Conservation (phyloP, 768 basidiomycete genomes). For the Tricholoma matsutake region DNA sequence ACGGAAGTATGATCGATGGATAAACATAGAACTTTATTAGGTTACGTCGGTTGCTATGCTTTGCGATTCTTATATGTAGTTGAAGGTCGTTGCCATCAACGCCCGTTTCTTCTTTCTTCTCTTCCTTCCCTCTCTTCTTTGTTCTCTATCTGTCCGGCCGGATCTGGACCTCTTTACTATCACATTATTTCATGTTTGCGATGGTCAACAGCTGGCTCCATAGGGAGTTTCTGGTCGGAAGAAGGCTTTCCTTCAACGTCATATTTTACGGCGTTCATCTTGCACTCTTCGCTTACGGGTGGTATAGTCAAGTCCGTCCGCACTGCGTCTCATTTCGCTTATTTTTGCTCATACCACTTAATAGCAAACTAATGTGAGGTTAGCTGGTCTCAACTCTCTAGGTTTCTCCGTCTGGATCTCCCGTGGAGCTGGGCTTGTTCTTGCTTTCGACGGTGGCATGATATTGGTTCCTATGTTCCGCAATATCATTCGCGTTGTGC, state of each 20-base stretch:
- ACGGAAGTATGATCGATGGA: background rate
- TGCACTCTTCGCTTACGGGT: conserved; percentile 79
- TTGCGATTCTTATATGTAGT: too few species aligned
- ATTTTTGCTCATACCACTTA: background rate
- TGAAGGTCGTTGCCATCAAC: background rate
- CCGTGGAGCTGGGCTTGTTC: conserved; percentile 86
- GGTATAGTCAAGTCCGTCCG: conserved; percentile 70
- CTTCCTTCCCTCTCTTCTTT: conserved; percentile 17
- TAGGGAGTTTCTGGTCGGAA: conserved; percentile 60
- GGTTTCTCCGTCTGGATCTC: conserved; percentile 87
- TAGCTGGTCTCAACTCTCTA: conserved; percentile 77
- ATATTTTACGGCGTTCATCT: conserved; percentile 81
- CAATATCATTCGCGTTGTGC: conserved; percentile 80
- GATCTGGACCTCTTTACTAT: conserved; percentile 41
- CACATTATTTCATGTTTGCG: conserved; percentile 27
- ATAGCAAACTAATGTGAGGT: conserved; percentile 56
- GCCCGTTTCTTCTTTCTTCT: conserved; percentile 13
- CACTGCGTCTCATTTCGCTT: background rate
- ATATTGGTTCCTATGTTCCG: conserved; percentile 89
- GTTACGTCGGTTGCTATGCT: too few species aligned
- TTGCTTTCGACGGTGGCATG: conserved; percentile 83
- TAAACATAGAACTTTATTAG: background rate
- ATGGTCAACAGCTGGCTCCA: conserved; percentile 72
- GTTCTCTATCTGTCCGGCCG: conserved; percentile 43
- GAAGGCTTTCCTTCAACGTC: conserved; percentile 70